phyloP scores from a whole-genome alignment of 1,284 basidiomycete genomes.

The Ceratobasidium sp. region DNA sequence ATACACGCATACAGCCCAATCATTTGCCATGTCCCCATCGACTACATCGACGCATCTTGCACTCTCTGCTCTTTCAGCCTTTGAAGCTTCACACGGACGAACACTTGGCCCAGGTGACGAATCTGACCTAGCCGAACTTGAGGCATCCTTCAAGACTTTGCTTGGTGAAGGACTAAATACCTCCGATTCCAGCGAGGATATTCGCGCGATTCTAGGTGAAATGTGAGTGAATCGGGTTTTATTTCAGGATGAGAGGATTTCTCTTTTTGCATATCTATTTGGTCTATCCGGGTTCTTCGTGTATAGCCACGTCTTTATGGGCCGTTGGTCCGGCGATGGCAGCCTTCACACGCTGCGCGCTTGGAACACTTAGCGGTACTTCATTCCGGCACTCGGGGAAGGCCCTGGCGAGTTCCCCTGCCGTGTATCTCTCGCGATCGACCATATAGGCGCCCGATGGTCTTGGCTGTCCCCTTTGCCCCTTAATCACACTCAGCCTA shows the following conservation, averaged over 20 bases:
- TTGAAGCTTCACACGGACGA: slow-evolving; percentile 47
- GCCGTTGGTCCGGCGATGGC: slow-evolving; percentile 15
- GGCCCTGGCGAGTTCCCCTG: too few species aligned
- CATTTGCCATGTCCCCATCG: slow-evolving; percentile 55
- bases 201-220: slow-evolving; percentile 61
- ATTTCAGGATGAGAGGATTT: neutral
- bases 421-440: too few species aligned
- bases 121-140: slow-evolving; percentile 49
- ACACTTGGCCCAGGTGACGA: slow-evolving; percentile 40
- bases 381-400: neutral
- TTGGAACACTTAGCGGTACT: neutral
- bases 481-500: neutral
- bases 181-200: slow-evolving; percentile 63
- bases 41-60: slow-evolving; percentile 71
- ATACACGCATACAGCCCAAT: slow-evolving; percentile 50
- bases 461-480: neutral
- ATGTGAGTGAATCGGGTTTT: slow-evolving; percentile 61
- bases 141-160: slow-evolving; percentile 50
- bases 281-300: neutral
- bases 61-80: slow-evolving; percentile 62
- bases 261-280: neutral
- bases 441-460: neutral
- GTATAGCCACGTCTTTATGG: slow-evolving; percentile 3
- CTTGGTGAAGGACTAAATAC: slow-evolving; percentile 47
- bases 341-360: neutral